Evolutionary conservation across 139 green algal genomes (phyloP).

Genomic region (Volvox africanus): DNA sequence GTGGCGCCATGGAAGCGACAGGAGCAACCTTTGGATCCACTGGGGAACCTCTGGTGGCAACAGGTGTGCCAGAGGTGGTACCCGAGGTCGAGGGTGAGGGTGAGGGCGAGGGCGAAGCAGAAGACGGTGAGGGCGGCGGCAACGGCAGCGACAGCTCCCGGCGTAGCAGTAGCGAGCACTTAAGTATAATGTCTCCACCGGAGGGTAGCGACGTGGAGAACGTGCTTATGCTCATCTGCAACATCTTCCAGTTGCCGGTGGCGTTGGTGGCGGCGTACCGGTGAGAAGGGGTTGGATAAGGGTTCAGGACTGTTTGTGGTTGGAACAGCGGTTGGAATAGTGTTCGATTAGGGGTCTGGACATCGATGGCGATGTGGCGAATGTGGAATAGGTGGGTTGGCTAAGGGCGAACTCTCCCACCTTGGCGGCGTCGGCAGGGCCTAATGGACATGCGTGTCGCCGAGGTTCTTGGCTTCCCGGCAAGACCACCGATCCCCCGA

Average conservation of each 20-base stretch:
- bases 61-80: not conserved
- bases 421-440: too few relatives aligned
- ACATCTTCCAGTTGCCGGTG: constrained; percentile 50
- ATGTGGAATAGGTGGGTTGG: not conserved
- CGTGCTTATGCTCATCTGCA: constrained; percentile 47
- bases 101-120: not conserved
- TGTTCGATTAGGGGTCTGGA: too few relatives aligned
- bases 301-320: too few relatives aligned
- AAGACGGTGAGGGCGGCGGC: not conserved
- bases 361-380: not conserved
- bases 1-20: not conserved
- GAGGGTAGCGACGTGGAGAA: constrained; percentile 48
- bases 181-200: constrained; percentile 39
- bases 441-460: too few relatives aligned
- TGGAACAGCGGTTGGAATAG: too few relatives aligned
- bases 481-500: too few relatives aligned
- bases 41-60: not conserved
- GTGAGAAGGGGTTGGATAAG: not conserved
- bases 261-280: constrained; percentile 49
- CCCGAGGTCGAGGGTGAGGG: constrained; percentile 10
- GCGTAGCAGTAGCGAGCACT: constrained; percentile 29
- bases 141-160: not conserved
- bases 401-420: too few relatives aligned
- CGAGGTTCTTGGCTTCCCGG: too few relatives aligned
- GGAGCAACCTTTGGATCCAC: too few relatives aligned